phyloP scores from a whole-genome alignment of 257 asterid species.

The Solanum sejunctum region DNA sequence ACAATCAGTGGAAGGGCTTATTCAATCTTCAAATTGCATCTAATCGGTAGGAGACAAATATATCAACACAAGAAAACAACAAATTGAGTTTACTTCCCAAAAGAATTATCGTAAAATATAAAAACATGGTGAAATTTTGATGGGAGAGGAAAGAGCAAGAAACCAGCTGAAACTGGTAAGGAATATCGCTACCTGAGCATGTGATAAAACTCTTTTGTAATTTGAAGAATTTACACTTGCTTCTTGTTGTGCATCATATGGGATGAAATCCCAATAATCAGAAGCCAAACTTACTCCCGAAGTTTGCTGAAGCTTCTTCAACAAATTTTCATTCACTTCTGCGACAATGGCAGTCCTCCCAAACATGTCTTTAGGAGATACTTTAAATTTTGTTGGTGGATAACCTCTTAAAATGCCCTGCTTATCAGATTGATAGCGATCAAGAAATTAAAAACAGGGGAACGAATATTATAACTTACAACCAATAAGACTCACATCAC shows the following conservation, averaged over 20 bases:
- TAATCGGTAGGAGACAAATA: background rate
- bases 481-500: slow-evolving; percentile 53
- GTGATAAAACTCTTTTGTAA: slow-evolving; percentile 44
- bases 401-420: slow-evolving; percentile 57
- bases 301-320: slow-evolving; percentile 2
- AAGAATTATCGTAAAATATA: background rate
- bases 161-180: slow-evolving; percentile 5
- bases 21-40: background rate
- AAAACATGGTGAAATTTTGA: background rate
- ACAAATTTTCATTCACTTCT: slow-evolving; percentile 32
- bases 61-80: background rate
- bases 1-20: background rate
- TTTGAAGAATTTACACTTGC: slow-evolving; percentile 15
- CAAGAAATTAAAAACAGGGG: slow-evolving; percentile 4
- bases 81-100: background rate
- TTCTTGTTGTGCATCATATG: slow-evolving; percentile 42
- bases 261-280: slow-evolving; percentile 85
- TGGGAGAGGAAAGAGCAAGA: background rate
- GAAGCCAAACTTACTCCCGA: slow-evolving; percentile 25
- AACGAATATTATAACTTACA: slow-evolving; percentile 2
- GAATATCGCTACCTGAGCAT: slow-evolving; percentile 53
- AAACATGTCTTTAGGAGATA: slow-evolving; percentile 57
- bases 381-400: slow-evolving; percentile 68
- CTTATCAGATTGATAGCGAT: slow-evolving; percentile 17
- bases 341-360: slow-evolving; percentile 69